Base-by-base conservation (phyloP, 2,329 filamentous ascomycete species). In the Claviceps purpurea region DNA sequence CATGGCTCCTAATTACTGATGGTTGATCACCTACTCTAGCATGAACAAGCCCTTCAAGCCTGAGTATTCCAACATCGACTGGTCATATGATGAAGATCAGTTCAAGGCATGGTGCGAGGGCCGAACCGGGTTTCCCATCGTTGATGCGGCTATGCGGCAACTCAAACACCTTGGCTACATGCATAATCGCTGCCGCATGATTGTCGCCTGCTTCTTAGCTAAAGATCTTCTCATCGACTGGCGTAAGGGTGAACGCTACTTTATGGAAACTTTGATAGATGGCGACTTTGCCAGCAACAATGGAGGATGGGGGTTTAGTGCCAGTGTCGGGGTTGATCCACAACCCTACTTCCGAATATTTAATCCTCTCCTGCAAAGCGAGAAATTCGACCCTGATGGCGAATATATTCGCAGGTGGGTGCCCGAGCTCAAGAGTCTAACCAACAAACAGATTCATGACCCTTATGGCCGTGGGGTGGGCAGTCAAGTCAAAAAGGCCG, bases 291-390 rank as follows among this genome's bases (percentile, higher is more conserved):
- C 85, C 0, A 84, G 79, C 53, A 91, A 91, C 64, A 89, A 87
- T 56, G 75, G 77, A 30, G 77, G 77, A 3, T 80, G 77, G 76
- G 78, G 70, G 1, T 72, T 71, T 56, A 68, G 74, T 24, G 81
- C 84, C 4, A 79, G 75, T 18, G 83, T 82, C 0, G 85, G 87
- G 1, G 86, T 89, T 6, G 88, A 94, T 65, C 86, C 88, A 1
- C 87, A 95, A 66, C 89, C 89, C 0, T 95, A 94, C 64, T 95
- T 95, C 57, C 77, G 89, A 6, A 86, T 95, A 50, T 95, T 95
- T 68, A 95, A 94, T 60, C 89, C 89, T 0, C 64, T 89, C 45
- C 69, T 87, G 18, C 89, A 95, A 70, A 88, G 85, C 59, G 87
- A 93, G 73, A 90, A 85, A 67, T 95, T 94, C 59, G 89, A 95